phyloP scores from a whole-genome alignment of 164 flowering plant genomes.

The Brasenia schreberi region DNA sequence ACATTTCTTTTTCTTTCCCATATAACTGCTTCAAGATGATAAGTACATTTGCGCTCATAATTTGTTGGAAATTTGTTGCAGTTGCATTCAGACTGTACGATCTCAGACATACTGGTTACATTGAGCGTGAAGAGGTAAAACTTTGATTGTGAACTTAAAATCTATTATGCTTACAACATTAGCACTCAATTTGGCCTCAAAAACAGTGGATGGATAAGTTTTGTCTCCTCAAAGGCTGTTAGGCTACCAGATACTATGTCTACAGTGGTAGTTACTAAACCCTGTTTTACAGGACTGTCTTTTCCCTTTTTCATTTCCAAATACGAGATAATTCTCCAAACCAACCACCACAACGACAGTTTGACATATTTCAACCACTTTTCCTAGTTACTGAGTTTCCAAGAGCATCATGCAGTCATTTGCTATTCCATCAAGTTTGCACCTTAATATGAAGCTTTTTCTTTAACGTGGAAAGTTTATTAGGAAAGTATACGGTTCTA shows the following conservation, averaged over 20 bases:
- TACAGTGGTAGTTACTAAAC: slow-evolving; percentile 52
- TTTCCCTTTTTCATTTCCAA: neutral
- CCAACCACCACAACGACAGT: neutral
- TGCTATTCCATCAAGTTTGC: neutral
- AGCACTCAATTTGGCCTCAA: too few relatives aligned
- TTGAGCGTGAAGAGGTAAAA: slow-evolving; percentile 70
- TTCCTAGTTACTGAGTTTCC: neutral
- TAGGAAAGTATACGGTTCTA: too few relatives aligned
- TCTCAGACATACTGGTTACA: slow-evolving; percentile 61
- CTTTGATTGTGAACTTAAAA: neutral
- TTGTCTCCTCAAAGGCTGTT: slow-evolving; percentile 71
- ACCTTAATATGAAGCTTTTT: neutral
- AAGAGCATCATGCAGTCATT: neutral
- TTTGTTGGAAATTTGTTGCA: slow-evolving; percentile 20
- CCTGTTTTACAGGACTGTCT: slow-evolving; percentile 27
- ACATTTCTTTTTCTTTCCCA: neutral
- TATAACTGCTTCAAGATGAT: neutral
- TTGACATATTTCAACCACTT: neutral
- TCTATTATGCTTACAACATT: neutral
- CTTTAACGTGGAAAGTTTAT: neutral
- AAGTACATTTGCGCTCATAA: slow-evolving; percentile 3
- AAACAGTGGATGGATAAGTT: slow-evolving; percentile 18
- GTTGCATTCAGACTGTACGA: slow-evolving; percentile 73
- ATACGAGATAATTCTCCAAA: neutral
- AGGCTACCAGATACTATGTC: slow-evolving; percentile 59